phyloP scores from a whole-genome alignment of 2,329 filamentous ascomycete species.

The Ophiocordyceps camponoti-saundersi region DNA sequence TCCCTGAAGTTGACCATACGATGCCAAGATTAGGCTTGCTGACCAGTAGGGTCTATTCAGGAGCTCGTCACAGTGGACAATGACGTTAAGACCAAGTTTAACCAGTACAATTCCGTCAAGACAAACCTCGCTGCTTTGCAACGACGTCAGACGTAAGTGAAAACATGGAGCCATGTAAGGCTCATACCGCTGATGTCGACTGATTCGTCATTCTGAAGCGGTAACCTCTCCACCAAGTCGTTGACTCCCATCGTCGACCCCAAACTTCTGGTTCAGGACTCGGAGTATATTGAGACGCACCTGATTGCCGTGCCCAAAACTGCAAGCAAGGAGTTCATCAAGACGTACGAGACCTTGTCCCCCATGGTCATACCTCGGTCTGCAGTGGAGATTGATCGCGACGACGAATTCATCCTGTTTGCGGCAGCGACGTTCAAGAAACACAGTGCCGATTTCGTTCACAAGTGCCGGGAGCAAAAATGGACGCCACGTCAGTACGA shows the following conservation, averaged over 20 bases:
- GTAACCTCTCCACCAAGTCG: slow-evolving; percentile 87
- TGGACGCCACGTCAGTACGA: slow-evolving; percentile 94
- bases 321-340: slow-evolving; percentile 73
- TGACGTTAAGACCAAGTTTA: slow-evolving; percentile 87
- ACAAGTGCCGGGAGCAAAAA: slow-evolving; percentile 81
- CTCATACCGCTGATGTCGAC: slow-evolving; percentile 1
- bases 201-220: slow-evolving; percentile 28
- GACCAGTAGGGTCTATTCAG: slow-evolving; percentile 25
- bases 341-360: slow-evolving; percentile 72
- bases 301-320: slow-evolving; percentile 74
- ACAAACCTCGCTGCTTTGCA: slow-evolving; percentile 66
- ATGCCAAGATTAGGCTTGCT: too few relatives aligned
- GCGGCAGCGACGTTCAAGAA: slow-evolving; percentile 92
- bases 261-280: slow-evolving; percentile 64
- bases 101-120: slow-evolving; percentile 85
- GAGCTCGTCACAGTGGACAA: slow-evolving; percentile 87
- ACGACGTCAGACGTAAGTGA: slow-evolving; percentile 65
- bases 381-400: slow-evolving; percentile 59
- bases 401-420: slow-evolving; percentile 80
- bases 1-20: too few relatives aligned
- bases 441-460: slow-evolving; percentile 67
- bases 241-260: slow-evolving; percentile 80
- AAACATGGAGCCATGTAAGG: neutral
- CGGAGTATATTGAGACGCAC: slow-evolving; percentile 93
- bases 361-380: slow-evolving; percentile 92